Evolutionary conservation across 108 stramenopile species (phyloP).

Genomic region (Nitzschia palea): DNA sequence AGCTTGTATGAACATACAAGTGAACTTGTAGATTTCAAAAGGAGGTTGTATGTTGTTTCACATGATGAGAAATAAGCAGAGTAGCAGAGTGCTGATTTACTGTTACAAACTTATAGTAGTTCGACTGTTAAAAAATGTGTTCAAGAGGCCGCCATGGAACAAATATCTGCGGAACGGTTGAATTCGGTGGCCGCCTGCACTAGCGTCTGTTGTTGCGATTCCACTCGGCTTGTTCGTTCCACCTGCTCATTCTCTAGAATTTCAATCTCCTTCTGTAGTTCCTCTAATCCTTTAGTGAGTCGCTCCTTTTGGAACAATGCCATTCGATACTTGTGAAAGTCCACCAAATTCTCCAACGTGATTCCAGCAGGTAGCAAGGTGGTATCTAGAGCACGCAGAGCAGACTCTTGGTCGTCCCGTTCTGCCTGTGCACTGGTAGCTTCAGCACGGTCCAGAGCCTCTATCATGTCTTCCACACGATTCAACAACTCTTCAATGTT

Average conservation of each 20-base stretch:
- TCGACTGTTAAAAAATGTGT: no score
- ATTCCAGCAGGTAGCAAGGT: slow-evolving; percentile 31
- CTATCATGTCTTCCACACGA: slow-evolving; percentile 17
- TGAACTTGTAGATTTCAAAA: no score
- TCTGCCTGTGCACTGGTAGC: slow-evolving; percentile 11
- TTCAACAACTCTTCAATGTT: slow-evolving; percentile 1
- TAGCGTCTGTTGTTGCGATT: slow-evolving; percentile 14
- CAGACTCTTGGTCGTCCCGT: slow-evolving; percentile 27
- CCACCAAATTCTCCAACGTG: slow-evolving; percentile 20
- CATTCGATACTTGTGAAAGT: slow-evolving; percentile 14
- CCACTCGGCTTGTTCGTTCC: not conserved
- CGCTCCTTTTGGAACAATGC: not conserved
- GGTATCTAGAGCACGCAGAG: slow-evolving; percentile 11
- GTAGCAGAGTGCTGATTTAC: no score
- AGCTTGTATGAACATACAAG: no score
- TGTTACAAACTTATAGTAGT: no score
- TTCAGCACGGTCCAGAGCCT: slow-evolving; percentile 22
- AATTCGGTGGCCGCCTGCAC: slow-evolving; percentile 19
- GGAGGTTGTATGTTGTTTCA: no score
- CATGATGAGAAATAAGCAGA: no score
- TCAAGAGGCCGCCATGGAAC: slow-evolving; percentile 39
- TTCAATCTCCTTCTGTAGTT: slow-evolving; percentile 11
- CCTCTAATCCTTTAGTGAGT: slow-evolving; percentile 14
- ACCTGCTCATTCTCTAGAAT: slow-evolving; percentile 4
- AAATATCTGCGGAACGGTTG: slow-evolving; percentile 29